Base-by-base conservation (phyloP, 345 rosid species). In the Euphorbia pulcherrima region DNA sequence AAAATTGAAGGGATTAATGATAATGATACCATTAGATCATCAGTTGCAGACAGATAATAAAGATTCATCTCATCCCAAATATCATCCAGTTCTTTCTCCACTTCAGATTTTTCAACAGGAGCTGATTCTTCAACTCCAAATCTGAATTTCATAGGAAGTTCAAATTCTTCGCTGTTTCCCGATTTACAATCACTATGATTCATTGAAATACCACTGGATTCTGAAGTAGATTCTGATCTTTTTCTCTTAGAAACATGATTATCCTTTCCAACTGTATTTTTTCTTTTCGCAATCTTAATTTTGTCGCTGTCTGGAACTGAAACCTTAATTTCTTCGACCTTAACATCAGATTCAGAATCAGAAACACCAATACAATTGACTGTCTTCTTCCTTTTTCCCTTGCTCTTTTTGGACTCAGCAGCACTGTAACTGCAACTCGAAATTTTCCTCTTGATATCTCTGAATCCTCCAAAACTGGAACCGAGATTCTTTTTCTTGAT, bases 11-110 rank as follows among this genome's bases (percentile, higher is more conserved):
- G 5, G 17, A 33, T 51, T 26, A n/a, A n/a, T n/a, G n/a, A n/a
- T n/a, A n/a, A n/a, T n/a, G 29, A 47, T 75, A 88, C 88, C 78
- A 33, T 54, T 41, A 35, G 48, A 55, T 63, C 23, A 50, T 68
- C 27, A 57, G 59, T 60, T 60, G 65, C 81, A 67, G 64, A 65
- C 37, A 78, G 79, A 68, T 79, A 79, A 68, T 79, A 79, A 28
- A 79, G 56, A 67, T 69, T 74, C 84, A 84, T 77, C 35, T 88
- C 90, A 66, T 57, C 68, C 93, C 93, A 88, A 21, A 86, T 77
- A 5, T 65, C 37, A 20, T 81, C 81, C 58, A 86, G 5, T 40
- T 81, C 86, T 66, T 77, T 72, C 53, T 86, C 87, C 2, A 54
- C 78, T 44, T 84, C 90, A 52, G 88, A 72, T 68, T 73, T 80